Evolutionary conservation across 495 filamentous ascomycete species (phyloP), one percentile per base, ranked within the genome.

Genomic region (Tuber aestivum): DNA sequence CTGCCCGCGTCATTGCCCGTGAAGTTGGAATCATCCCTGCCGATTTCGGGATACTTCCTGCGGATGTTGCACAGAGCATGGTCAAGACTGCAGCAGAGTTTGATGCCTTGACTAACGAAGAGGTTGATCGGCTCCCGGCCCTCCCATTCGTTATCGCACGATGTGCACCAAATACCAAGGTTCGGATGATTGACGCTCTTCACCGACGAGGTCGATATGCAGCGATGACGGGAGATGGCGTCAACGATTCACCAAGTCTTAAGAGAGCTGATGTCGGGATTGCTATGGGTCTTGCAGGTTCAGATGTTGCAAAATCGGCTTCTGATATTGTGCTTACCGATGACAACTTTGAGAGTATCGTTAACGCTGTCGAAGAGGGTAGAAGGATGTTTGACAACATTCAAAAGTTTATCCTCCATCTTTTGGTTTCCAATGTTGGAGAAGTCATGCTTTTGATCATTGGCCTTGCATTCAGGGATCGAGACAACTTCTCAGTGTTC

Each of bases 261-360:
- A 89, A 89, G 71, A 85, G 87, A 41, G 89, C 91, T 37, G 88
- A 92, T 79, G 87, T 92, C 8, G 91, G 91, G 71, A 88, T 92
- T 75, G 90, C 90, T 5, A 89, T 92, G 84, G 90, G 88, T 41
- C 89, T 90, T 69, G 87, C 87, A 40, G 94, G 94, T 7, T 94
- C 91, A 38, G 94, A 97, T 77, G 94, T 97, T n/a, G 94, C 94
- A 40, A 96, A 94, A 82, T 92, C 92, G 45, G 93, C 93, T 2
- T 90, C 93, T 6, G 93, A 94, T 83, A 94, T 96, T 81, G 92
- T 96, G 18, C 85, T 96, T 35, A 94, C 93, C 0, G 92, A 95
- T 83, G 94, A 96, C 84, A 95, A 97, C 83, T 86, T 85, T 86
- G 86, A 80, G 83, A 87, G 72, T 83, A 89, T 89, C 69, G 86